Evolutionary conservation across 2,329 filamentous ascomycete genomes (phyloP).

Genomic region (Rhynchosporium secalis): DNA sequence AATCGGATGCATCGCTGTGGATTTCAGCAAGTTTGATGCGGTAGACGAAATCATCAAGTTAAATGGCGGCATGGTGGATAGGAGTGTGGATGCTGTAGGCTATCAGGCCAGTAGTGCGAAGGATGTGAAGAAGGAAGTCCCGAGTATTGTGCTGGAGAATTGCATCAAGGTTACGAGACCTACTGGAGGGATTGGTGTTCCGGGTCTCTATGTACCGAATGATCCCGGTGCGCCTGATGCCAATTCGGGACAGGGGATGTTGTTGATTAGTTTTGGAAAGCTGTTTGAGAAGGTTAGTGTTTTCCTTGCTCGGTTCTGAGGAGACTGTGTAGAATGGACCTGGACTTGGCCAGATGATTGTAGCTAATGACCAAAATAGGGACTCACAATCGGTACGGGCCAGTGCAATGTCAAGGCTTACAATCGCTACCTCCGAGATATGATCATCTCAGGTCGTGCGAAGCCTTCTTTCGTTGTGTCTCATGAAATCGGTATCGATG

Average conservation of each 20-base stretch:
- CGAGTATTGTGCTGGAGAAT: conserved; percentile 49
- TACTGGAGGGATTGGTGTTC: conserved; percentile 38
- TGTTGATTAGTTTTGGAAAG: conserved; percentile 65
- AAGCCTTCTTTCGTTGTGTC: conserved; percentile 68
- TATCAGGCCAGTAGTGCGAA: conserved; percentile 62
- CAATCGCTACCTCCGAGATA: conserved; percentile 64
- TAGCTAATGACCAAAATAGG: conserved; percentile 41
- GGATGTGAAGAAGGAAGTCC: conserved; percentile 58
- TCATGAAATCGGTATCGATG: conserved; percentile 63
- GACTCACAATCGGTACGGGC: conserved; percentile 59
- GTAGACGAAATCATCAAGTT: conserved; percentile 60
- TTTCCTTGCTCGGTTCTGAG: not conserved
- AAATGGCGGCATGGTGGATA: conserved; percentile 62
- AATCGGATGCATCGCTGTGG: conserved; percentile 61
- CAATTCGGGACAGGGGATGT: conserved; percentile 61
- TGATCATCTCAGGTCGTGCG: conserved; percentile 64
- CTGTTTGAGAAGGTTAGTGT: conserved; percentile 62
- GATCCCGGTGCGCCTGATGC: conserved; percentile 64
- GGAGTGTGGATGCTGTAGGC: conserved; percentile 65
- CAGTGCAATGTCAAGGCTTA: conserved; percentile 70
- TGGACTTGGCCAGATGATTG: too few species aligned
- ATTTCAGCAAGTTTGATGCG: conserved; percentile 60
- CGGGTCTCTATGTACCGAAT: conserved; percentile 42
- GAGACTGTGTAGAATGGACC: too few species aligned
- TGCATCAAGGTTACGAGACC: conserved; percentile 36